These are phyloP conservation scores for Cokeromyces recurvatus DNA, from an alignment of 371 early-diverging fungal species.

Conservation along the genomic window DNA sequence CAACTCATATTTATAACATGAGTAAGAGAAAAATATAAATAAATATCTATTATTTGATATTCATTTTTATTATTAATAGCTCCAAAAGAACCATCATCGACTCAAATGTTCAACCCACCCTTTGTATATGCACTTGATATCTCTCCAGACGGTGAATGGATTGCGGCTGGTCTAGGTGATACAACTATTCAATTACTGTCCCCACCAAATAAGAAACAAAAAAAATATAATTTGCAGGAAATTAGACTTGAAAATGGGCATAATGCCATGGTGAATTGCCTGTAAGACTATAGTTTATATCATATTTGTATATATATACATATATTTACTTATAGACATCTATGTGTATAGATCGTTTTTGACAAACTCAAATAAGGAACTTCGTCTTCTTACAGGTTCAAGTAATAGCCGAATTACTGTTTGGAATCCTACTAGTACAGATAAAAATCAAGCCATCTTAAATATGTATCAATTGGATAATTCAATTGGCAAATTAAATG, in stretches of 20 bases:
- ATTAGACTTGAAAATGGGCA: slow-evolving; percentile 29
- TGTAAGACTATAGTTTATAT: slow-evolving; percentile 20
- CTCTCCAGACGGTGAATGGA: slow-evolving; percentile 26
- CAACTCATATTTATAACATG: slow-evolving; percentile 24
- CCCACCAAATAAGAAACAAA: slow-evolving; percentile 14
- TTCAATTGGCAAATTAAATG: slow-evolving; percentile 13
- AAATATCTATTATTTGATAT: neutral
- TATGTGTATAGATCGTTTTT: slow-evolving; percentile 9
- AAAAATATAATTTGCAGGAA: slow-evolving; percentile 3
- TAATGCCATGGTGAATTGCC: slow-evolving; percentile 30
- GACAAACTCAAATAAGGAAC: neutral
- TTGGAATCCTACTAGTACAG: slow-evolving; percentile 8
- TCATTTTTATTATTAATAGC: slow-evolving; percentile 9
- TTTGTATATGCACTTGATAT: slow-evolving; percentile 36
- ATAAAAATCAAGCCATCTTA: neutral
- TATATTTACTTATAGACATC: neutral
- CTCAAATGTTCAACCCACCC: slow-evolving; percentile 48
- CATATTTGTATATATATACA: neutral
- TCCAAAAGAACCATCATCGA: slow-evolving; percentile 21
- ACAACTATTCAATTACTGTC: slow-evolving; percentile 26
- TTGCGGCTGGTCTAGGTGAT: slow-evolving; percentile 45
- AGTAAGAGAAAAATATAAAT: slow-evolving; percentile 12
- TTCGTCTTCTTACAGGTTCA: slow-evolving; percentile 16
- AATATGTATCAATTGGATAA: slow-evolving; percentile 8
- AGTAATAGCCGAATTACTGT: slow-evolving; percentile 18